These are phyloP conservation scores for Hapsidospora chrysogenum DNA, from an alignment of 495 filamentous ascomycete species.

Conservation along the genomic window DNA sequence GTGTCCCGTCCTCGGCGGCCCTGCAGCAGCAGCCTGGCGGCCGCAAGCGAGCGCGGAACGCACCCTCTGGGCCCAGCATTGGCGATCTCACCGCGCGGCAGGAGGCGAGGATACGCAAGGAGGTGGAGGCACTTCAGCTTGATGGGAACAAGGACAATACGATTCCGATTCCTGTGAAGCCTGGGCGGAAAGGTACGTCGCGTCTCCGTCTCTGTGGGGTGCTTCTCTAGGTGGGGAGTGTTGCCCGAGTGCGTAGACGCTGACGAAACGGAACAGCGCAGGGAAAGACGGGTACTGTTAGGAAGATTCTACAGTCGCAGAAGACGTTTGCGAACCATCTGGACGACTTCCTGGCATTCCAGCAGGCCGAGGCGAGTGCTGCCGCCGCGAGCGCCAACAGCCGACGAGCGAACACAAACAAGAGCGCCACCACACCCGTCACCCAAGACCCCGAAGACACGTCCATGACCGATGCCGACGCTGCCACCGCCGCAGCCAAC, in stretches of 20 bases:
- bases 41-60: slow-evolving; percentile 50
- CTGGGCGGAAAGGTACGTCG: slow-evolving; percentile 11
- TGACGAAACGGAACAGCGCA: not conserved
- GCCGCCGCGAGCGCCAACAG: slow-evolving; percentile 10
- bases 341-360: slow-evolving; percentile 67
- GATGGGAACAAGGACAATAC: slow-evolving; percentile 59
- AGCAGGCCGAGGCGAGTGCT: slow-evolving; percentile 25
- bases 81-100: slow-evolving; percentile 51
- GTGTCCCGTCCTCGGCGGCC: slow-evolving; percentile 36
- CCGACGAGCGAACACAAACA: slow-evolving; percentile 8
- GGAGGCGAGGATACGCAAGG: slow-evolving; percentile 57
- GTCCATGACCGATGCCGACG: slow-evolving; percentile 18
- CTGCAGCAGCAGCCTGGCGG: slow-evolving; percentile 19
- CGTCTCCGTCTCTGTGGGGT: too few relatives aligned
- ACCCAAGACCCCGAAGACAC: slow-evolving; percentile 11
- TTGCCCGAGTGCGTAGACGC: slow-evolving; percentile 1
- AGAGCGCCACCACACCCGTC: slow-evolving; percentile 13
- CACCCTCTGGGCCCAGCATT: slow-evolving; percentile 30
- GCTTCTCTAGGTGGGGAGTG: not conserved
- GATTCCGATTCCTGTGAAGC: slow-evolving; percentile 41
- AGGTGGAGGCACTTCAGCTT: slow-evolving; percentile 62
- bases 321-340: slow-evolving; percentile 88
- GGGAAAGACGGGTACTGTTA: slow-evolving; percentile 63
- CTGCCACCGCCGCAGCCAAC: slow-evolving; percentile 7
- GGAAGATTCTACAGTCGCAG: slow-evolving; percentile 75